Conservation (phyloP, 306 rosid genomes). For the Dicorynia guianensis region DNA sequence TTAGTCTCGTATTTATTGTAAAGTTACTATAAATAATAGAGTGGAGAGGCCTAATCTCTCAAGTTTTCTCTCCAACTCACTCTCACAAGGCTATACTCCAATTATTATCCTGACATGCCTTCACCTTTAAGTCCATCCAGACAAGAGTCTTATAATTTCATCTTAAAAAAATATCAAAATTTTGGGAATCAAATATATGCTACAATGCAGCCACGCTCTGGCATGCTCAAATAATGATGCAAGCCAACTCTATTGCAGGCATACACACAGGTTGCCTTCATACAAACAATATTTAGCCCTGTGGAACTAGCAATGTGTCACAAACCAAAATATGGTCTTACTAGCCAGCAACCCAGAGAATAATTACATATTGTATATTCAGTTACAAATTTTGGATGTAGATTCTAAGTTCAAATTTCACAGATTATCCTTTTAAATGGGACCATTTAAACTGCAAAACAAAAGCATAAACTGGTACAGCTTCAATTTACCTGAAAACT, state of each 20-base stretch:
- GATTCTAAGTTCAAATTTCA: conserved; percentile 20
- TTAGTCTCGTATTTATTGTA: too few relatives aligned
- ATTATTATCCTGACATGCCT: conserved; percentile 15
- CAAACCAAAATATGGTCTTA: conserved; percentile 10
- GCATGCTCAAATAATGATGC: conserved; percentile 6
- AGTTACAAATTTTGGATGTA: neutral
- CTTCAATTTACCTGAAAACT: conserved; percentile 72
- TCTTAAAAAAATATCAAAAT: conserved; percentile 14
- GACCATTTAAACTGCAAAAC: conserved; percentile 20
- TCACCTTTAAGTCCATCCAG: neutral
- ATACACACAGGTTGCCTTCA: conserved; percentile 27
- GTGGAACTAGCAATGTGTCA: conserved; percentile 12
- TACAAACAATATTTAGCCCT: conserved; percentile 17
- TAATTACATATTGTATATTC: conserved; percentile 17
- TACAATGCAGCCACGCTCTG: conserved; percentile 10
- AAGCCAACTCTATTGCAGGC: conserved; percentile 15
- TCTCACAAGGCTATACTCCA: conserved; percentile 3
- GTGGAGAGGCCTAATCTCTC: too few relatives aligned
- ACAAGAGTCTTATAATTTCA: neutral
- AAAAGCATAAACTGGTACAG: conserved; percentile 29
- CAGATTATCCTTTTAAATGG: neutral
- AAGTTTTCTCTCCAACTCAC: too few relatives aligned
- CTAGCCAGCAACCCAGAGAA: conserved; percentile 26
- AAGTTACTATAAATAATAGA: too few relatives aligned
- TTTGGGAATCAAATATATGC: conserved; percentile 5